Evolutionary conservation across 1,284 basidiomycete genomes (phyloP), one percentile per base, ranked within the genome.

Genomic region (Afroboletus lepidellus): DNA sequence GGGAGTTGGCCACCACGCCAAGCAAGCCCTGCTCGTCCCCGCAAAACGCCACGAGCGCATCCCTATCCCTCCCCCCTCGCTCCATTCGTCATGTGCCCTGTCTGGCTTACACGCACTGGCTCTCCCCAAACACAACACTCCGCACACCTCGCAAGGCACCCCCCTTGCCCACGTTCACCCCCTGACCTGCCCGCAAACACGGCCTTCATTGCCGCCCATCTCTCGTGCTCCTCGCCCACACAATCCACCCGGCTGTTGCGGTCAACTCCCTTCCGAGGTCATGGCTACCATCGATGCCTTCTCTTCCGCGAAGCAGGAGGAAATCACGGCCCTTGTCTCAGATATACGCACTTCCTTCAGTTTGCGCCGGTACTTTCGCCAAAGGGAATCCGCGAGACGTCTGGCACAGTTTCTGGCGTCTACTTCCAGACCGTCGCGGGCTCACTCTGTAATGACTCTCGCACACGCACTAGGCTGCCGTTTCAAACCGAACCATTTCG

Each of bases 401-500:
- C 63, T 83, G 21, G 78, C 78, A 12, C 70, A 75, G 55, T 64
- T 67, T 29, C 58, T 85, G 50, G 76, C 78, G 18, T 65, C 65
- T 30, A 72, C 74, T n/a, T 60, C 59, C 27, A 60, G 65, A 18
- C 77, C 77, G 21, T 63, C 67, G 20, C 68, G 72, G 46, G 75
- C 77, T 2, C 60, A 76, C 39, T 72, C 72, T 29, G 62, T 79
- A 15, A 69, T 89, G 55, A 56, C 62, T 29, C 63, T 85, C 24
- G 76, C 81, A 0, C 73, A 78, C 54, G 56, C 68, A 5, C 62
- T 83, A 8, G 83, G 81, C 18, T 76, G 72, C 60, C 61, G 59
- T 13, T 66, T 83, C 60, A 77, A 77, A 48, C 75, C 77, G 47
- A 77, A 74, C 54, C 76, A 75, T 12, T 88, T 84, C 78, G 84